Base-by-base conservation (phyloP, 441 rosid genomes). In the Arabidopsis hybrid region DNA sequence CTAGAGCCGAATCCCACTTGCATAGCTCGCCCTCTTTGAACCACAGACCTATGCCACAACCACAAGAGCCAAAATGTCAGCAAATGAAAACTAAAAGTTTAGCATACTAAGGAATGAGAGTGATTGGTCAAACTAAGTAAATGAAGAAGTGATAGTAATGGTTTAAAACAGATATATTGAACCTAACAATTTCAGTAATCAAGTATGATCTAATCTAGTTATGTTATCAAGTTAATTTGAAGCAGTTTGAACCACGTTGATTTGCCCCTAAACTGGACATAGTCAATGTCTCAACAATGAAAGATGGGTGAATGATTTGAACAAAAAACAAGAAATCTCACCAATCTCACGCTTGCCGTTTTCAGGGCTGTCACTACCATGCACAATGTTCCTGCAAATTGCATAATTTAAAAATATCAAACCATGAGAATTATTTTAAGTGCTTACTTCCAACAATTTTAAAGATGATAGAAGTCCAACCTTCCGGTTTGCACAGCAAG, bases 401-500 rank as follows among this genome's bases (percentile, higher is more conserved):
- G 38, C 57, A 75, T 51, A 18, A 39, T 60, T 35, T 69, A 38
- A 38, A 49, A n/a, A 5, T 4, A 55, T 43, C 42, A 53, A 43
- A 58, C 55, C 80, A 73, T 67, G 71, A 65, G 61, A 51, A 32
- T 68, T 46, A 32, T 34, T 6, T 6, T 6, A 43, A 4, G 11
- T 60, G 14, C 7, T 45, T 52, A 31, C 66, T 75, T 39, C 26
- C n/a, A 66, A 58, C 9, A 16, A 17, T 4, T 7, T 51, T 12
- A 0, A 12, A 17, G 72, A 7, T 47, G 17, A 5, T 4, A 42
- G 75, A 17, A 67, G 61, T 40, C 86, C 38, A 80, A 94, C 99
- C 99, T 90, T 85, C 99, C 99, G 2, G 97, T 92, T 85, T 94
- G 97, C 69, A 94, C 96, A 45, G 99, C 95, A 45, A 94, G 86